phyloP scores from a whole-genome alignment of 2,329 filamentous ascomycete species.

The Pseudogymnoascus sp. region DNA sequence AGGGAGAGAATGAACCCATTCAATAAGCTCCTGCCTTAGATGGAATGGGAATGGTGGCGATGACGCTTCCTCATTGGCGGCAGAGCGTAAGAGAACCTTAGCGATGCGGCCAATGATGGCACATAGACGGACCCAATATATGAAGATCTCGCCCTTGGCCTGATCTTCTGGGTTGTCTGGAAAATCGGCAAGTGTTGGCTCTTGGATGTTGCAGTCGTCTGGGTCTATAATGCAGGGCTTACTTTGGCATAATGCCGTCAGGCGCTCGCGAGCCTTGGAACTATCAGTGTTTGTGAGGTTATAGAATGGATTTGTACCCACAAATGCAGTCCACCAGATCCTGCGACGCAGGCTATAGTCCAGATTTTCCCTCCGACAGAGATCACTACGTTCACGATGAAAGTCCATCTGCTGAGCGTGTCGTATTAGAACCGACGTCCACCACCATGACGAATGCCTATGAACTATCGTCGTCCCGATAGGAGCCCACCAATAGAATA shows the following conservation, averaged over 20 bases:
- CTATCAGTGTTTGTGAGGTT: not conserved
- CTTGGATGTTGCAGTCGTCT: constrained; percentile 32
- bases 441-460: constrained; percentile 37
- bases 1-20: constrained; percentile 30
- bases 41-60: constrained; percentile 19
- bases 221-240: constrained; percentile 36
- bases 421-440: constrained; percentile 35
- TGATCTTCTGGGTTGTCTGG: constrained; percentile 24
- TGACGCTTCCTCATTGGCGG: not conserved
- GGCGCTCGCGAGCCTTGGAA: constrained; percentile 27
- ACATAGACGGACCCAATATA: constrained; percentile 35
- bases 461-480: constrained; percentile 31
- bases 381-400: constrained; percentile 30
- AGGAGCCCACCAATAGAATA: constrained; percentile 39
- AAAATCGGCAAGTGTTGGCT: constrained; percentile 32
- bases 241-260: constrained; percentile 35
- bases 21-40: constrained; percentile 28
- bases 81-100: constrained; percentile 28
- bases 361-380: constrained; percentile 16
- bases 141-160: constrained; percentile 32
- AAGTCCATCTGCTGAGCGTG: constrained; percentile 37
- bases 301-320: constrained; percentile 10
- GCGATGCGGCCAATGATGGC: constrained; percentile 33
- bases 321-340: constrained; percentile 37
- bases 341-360: constrained; percentile 27